Base-by-base conservation (phyloP, 2,329 filamentous ascomycete genomes). In the Coniochaeta prunicola region DNA sequence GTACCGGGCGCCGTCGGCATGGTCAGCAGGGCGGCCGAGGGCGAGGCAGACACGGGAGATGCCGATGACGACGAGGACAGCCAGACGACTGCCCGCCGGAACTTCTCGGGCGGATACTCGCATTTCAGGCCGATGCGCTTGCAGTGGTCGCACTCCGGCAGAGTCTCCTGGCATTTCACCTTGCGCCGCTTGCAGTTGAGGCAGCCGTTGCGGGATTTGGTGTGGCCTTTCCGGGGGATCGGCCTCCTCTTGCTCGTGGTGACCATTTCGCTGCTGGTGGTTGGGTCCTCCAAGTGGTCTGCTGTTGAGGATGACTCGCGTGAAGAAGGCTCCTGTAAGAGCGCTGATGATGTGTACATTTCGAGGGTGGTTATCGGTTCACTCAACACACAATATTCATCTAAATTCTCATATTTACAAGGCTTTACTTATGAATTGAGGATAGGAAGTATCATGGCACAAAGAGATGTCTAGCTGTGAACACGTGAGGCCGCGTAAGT, bases 111-210 rank as follows among this genome's bases (percentile, higher is more conserved):
- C 15, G 45, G 62, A 42, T 74, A 77, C 56, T 71, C 64, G 62
- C 75, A 77, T 4, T 61, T 57, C 6, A 76, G 62, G 8, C 70
- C 71, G 10, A 76, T 61, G n/a, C 72, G 67, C 10, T 53, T 59
- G 62, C 75, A 77, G 45, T 69, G 64, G 24, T 65, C 63, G 60
- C 75, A 77, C 21, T 69, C 64, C 19, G 74, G 74, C 15, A 60
- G 60, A 1, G 57, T 63, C 59, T 77, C 71, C 31, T 69, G 67
- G 61, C 77, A 78, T 66, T 80, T 81, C 58, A 80, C 77, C 62
- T 76, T 80, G 15, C 74, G 63, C 9, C 64, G 65, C 60, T 76
- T 76, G 65, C 74, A 76, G 59, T 66, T 72, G 59, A 70, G 66
- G 59, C 74, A 76, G 9, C 74, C 74, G 7, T 67, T 65, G 3